These are phyloP conservation scores for Cladochytrium replicatum DNA, from an alignment of 192 early-diverging fungal species.

Conservation along the genomic window DNA sequence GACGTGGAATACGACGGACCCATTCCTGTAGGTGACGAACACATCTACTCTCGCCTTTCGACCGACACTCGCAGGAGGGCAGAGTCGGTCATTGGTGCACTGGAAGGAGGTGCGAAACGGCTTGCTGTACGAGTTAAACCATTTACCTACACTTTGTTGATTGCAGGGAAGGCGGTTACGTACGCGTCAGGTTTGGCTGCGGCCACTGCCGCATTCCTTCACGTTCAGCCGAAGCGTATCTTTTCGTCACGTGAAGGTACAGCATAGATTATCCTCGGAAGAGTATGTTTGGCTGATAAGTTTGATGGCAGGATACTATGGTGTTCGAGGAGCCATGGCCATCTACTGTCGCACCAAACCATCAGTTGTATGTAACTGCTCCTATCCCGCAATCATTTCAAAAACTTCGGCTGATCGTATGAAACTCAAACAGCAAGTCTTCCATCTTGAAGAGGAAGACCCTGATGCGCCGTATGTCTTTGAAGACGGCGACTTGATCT, in stretches of 20 bases:
- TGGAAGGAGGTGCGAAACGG: slow-evolving; percentile 22
- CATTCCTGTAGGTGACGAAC: background rate
- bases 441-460: slow-evolving; percentile 4
- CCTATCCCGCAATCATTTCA: background rate
- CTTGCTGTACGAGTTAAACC: background rate
- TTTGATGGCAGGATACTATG: slow-evolving; percentile 10
- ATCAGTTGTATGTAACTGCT: background rate
- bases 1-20: background rate
- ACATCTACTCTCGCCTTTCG: slow-evolving; percentile 41
- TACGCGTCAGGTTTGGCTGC: slow-evolving; percentile 53
- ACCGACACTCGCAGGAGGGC: slow-evolving; percentile 32
- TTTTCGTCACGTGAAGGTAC: slow-evolving; percentile 17
- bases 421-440: slow-evolving; percentile 1
- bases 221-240: slow-evolving; percentile 38
- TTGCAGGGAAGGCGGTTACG: slow-evolving; percentile 45
- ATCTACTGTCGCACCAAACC: slow-evolving; percentile 10
- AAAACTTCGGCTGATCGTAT: background rate
- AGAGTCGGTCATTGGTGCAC: slow-evolving; percentile 43
- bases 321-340: slow-evolving; percentile 13
- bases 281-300: background rate
- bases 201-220: slow-evolving; percentile 39
- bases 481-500: slow-evolving; percentile 40
- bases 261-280: background rate
- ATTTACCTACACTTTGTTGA: background rate
- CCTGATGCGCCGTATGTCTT: background rate